Evolutionary conservation across 1,284 basidiomycete genomes (phyloP).

Genomic region (Rhodotorula sp.): DNA sequence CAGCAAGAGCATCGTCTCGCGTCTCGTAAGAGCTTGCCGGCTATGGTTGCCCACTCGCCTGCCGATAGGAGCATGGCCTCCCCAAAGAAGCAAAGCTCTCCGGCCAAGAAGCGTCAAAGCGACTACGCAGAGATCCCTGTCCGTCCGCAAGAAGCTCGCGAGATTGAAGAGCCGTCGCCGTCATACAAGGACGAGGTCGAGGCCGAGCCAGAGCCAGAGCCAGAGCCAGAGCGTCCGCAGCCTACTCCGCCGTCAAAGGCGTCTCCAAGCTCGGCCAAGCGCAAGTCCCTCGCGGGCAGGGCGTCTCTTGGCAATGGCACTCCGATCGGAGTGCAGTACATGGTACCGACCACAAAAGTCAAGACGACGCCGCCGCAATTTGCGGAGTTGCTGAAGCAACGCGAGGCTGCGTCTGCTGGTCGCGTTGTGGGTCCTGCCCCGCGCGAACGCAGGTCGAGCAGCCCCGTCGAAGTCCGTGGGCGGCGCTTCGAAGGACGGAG

Average conservation of each 20-base stretch:
- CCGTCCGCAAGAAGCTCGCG: neutral
- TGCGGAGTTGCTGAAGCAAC: slow-evolving; percentile 6
- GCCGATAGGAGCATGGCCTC: neutral
- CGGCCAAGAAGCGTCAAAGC: neutral
- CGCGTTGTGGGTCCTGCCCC: slow-evolving; percentile 1
- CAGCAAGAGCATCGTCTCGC: neutral
- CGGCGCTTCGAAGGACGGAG: neutral
- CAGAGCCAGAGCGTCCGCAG: neutral
- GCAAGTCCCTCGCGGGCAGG: neutral
- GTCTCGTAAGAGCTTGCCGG: slow-evolving; percentile 6
- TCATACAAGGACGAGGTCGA: neutral
- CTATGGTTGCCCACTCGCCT: neutral
- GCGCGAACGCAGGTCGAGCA: neutral
- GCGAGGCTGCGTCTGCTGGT: neutral
- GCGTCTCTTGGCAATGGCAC: neutral
- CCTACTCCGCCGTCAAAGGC: neutral
- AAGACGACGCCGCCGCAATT: slow-evolving; percentile 27
- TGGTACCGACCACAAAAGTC: slow-evolving; percentile 23
- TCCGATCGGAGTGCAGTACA: slow-evolving; percentile 24
- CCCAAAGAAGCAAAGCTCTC: neutral
- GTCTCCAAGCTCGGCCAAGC: neutral
- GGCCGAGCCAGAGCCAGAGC: neutral
- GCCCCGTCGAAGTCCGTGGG: slow-evolving; percentile 1
- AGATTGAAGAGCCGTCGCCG: neutral
- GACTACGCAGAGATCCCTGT: neutral